phyloP scores from a whole-genome alignment of 768 basidiomycete species.

The Kwoniella europaea region DNA sequence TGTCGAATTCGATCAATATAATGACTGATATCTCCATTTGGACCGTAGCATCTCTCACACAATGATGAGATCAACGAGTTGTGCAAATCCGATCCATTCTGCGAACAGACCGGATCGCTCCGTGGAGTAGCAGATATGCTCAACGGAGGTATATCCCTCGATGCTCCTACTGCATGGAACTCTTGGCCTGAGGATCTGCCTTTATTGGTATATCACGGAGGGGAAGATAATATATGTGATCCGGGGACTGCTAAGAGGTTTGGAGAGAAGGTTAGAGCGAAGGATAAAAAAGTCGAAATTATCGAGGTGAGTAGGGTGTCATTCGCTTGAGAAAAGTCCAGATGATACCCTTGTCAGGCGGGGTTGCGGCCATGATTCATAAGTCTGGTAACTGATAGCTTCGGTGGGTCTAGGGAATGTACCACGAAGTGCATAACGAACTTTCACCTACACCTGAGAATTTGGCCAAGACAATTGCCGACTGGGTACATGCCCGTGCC shows the following conservation, averaged over 20 bases:
- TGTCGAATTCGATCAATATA: no score
- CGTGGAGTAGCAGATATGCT: constrained; percentile 48
- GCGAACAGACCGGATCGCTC: constrained; percentile 45
- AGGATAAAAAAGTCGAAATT: constrained; percentile 40
- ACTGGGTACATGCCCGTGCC: constrained; percentile 37
- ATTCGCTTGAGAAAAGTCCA: not conserved
- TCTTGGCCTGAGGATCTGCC: constrained; percentile 44
- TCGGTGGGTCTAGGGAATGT: constrained; percentile 38
- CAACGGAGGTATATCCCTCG: constrained; percentile 39
- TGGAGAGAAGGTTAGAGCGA: constrained; percentile 30
- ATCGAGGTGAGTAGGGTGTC: constrained; percentile 37
- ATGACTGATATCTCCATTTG: not conserved
- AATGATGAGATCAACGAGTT: constrained; percentile 33
- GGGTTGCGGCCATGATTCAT: no score
- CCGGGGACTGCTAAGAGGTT: constrained; percentile 38
- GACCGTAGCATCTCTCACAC: constrained; percentile 42
- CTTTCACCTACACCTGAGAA: constrained; percentile 40
- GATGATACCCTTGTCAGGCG: not conserved
- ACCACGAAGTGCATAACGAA: constrained; percentile 53
- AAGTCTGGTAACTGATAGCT: not conserved
- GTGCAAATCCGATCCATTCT: constrained; percentile 40
- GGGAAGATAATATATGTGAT: constrained; percentile 44
- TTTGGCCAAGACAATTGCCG: constrained; percentile 34
- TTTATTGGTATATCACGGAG: constrained; percentile 49
- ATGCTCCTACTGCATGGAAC: constrained; percentile 26